Evolutionary conservation across 129 eudicot genomes (phyloP).

Genomic region (Apium graveolens): DNA sequence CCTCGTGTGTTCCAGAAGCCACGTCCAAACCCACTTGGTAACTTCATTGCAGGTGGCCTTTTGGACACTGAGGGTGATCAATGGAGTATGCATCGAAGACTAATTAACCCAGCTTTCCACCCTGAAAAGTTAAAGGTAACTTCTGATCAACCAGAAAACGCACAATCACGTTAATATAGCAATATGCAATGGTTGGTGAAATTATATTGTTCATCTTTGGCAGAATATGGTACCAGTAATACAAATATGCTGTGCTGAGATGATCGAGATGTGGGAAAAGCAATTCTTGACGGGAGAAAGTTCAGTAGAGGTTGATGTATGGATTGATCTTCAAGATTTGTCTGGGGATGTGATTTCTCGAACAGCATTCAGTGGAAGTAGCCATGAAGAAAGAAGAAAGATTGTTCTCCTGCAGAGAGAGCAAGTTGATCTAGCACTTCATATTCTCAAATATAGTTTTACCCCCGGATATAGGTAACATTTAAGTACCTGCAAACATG

Average conservation of each 20-base stretch:
- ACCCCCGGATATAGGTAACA: conserved; percentile 37
- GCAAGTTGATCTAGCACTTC: conserved; percentile 16
- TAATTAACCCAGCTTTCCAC: conserved; percentile 49
- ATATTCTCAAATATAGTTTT: conserved; percentile 7
- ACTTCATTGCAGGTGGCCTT: conserved; percentile 35
- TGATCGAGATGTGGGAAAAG: conserved; percentile 41
- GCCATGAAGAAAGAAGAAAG: conserved; percentile 25
- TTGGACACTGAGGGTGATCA: conserved; percentile 31
- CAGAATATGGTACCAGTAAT: conserved; percentile 28
- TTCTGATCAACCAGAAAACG: background rate
- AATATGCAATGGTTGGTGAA: background rate
- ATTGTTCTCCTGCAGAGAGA: conserved; percentile 35
- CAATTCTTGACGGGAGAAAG: conserved; percentile 5
- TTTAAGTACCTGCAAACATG: background rate
- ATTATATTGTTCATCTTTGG: background rate
- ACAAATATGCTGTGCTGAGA: conserved; percentile 29
- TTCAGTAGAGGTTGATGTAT: conserved; percentile 30
- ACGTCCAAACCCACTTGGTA: conserved; percentile 32
- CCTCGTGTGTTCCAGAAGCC: conserved; percentile 32
- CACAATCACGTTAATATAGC: background rate
- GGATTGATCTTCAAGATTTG: conserved; percentile 31
- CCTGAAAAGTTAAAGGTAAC: conserved; percentile 36
- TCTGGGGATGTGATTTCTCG: conserved; percentile 38
- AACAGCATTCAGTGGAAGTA: conserved; percentile 29
- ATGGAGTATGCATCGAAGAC: conserved; percentile 52